A percentile compares a stretch with the other conserved stretches of the same genome.
Evolutionary conservation across 2,329 filamentous ascomycete species (phyloP).

Genomic region (Fusarium chlamydosporum): DNA sequence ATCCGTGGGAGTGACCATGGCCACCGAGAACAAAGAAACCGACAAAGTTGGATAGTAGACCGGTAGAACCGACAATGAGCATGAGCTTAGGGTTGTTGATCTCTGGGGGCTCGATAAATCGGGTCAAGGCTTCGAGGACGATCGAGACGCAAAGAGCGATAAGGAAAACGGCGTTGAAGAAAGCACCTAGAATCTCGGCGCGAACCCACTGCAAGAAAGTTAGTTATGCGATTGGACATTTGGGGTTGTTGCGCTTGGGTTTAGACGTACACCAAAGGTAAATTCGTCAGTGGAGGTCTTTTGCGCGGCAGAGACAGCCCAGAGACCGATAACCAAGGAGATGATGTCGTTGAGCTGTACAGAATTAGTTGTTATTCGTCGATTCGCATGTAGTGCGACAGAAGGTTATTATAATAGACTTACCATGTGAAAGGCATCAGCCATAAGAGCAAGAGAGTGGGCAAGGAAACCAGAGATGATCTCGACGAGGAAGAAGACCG

Average conservation of each 20-base stretch:
- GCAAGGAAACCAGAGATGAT: conserved; percentile 87
- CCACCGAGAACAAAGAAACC: conserved; percentile 94
- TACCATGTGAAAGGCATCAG: conserved; percentile 99
- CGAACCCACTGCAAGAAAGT: conserved; percentile 82
- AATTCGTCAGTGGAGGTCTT: conserved; percentile 90
- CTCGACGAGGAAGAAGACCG: conserved; percentile 91
- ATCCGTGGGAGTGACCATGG: conserved; percentile 86
- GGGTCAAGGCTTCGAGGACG: conserved; percentile 92
- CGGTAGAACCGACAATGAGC: conserved; percentile 87
- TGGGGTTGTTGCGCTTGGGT: background rate
- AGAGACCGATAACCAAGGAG: conserved; percentile 90
- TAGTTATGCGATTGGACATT: conserved; percentile 34
- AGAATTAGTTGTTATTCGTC: conserved; percentile 30
- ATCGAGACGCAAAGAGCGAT: conserved; percentile 97
- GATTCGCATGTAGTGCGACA: conserved; percentile 1
- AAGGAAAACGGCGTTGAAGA: conserved; percentile 97
- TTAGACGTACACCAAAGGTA: conserved; percentile 84
- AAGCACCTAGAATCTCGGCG: conserved; percentile 94
- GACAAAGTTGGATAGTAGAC: conserved; percentile 88
- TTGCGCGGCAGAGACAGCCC: conserved; percentile 92
- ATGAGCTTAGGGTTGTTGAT: conserved; percentile 89
- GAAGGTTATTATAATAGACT: conserved; percentile 51
- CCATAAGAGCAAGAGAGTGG: conserved; percentile 91
- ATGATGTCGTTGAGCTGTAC: conserved; percentile 93
- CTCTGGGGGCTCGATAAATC: conserved; percentile 90